Evolutionary conservation across 2,329 filamentous ascomycete species (phyloP).

Genomic region (Monosporascus sp.): DNA sequence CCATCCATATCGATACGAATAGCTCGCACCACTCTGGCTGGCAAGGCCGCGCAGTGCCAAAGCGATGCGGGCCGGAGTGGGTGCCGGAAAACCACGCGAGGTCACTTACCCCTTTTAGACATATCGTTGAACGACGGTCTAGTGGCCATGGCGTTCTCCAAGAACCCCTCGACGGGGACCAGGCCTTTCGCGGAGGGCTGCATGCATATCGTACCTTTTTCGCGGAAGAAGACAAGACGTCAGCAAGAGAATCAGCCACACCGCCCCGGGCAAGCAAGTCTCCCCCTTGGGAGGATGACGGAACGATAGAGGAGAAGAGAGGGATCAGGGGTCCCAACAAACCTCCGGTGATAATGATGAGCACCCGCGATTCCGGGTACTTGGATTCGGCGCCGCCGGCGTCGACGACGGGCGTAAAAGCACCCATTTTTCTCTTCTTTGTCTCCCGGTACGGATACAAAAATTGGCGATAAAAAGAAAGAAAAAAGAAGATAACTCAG

Average conservation of each 20-base stretch:
- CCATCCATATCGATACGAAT: too few relatives aligned
- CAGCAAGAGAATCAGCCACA: too few relatives aligned
- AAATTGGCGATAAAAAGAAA: background rate
- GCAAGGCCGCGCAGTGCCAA: background rate
- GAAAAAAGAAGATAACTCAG: too few relatives aligned
- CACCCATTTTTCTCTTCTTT: conserved; percentile 15
- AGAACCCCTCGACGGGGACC: conserved; percentile 73
- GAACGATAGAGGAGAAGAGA: background rate
- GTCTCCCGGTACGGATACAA: background rate
- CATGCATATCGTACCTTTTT: conserved; percentile 77
- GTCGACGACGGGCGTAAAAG: conserved; percentile 14
- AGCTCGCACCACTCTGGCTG: too few relatives aligned
- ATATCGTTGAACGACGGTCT: conserved; percentile 82
- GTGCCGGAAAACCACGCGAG: conserved; percentile 5
- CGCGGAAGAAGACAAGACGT: too few relatives aligned
- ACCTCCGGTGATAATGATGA: conserved; percentile 85
- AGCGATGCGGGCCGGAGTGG: conserved; percentile 7
- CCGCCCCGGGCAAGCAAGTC: background rate
- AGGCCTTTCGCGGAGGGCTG: conserved; percentile 74
- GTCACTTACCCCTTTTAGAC: conserved; percentile 41
- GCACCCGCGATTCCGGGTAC: conserved; percentile 70
- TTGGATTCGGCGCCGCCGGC: conserved; percentile 20
- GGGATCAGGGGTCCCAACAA: conserved; percentile 53
- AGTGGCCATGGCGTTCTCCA: conserved; percentile 76
- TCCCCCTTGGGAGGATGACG: conserved; percentile 2